phyloP scores from a whole-genome alignment of 768 basidiomycete genomes.

The Fistulinella prunicolor region DNA sequence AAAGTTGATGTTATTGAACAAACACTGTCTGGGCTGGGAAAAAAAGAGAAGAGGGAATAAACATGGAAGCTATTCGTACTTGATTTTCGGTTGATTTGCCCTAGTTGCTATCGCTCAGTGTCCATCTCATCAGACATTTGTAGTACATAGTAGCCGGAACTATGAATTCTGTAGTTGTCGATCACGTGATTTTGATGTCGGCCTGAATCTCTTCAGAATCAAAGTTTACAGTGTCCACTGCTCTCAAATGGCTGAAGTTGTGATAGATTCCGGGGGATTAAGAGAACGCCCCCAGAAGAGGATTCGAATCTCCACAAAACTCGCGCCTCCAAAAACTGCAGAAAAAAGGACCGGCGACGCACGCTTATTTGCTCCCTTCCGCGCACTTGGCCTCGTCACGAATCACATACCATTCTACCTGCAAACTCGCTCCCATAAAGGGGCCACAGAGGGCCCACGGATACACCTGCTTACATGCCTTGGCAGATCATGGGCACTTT shows the following conservation, averaged over 20 bases:
- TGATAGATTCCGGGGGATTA: conserved; percentile 12
- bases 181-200: conserved; percentile 13
- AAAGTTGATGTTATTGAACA: conserved; percentile 1
- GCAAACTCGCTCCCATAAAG: conserved; percentile 82
- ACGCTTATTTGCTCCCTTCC: conserved; percentile 84
- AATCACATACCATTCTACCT: conserved; percentile 87
- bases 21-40: conserved; percentile 2
- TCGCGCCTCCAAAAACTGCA: neutral
- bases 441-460: conserved; percentile 77
- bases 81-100: too few relatives aligned
- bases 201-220: neutral
- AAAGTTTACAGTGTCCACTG: too few relatives aligned
- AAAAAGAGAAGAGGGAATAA: neutral
- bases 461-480: conserved; percentile 85
- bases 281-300: conserved; percentile 27
- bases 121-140: too few relatives aligned
- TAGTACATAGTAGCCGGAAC: too few relatives aligned
- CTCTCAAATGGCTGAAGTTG: conserved; percentile 22
- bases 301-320: conserved; percentile 11
- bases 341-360: conserved; percentile 18
- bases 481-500: conserved; percentile 89
- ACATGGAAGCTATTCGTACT: neutral
- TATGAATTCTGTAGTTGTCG: too few relatives aligned
- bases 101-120: too few relatives aligned
- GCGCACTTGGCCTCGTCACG: conserved; percentile 92